Evolutionary conservation across 2,329 filamentous ascomycete species (phyloP).

Genomic region (Geosmithia putterillii): DNA sequence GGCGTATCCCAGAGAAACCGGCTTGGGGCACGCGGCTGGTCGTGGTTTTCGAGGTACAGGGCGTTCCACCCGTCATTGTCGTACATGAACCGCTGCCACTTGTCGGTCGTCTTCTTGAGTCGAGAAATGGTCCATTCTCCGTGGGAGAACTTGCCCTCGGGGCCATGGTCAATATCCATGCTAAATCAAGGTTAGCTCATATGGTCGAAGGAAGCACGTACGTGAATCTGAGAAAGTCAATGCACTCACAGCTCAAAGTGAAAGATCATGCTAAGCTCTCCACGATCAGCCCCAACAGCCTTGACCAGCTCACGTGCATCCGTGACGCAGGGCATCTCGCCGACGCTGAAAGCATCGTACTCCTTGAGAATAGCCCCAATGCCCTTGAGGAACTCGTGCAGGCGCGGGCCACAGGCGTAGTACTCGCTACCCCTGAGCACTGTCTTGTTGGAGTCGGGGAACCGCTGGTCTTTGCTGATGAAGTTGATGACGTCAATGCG

Average conservation of each 20-base stretch:
- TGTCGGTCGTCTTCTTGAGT: constrained; percentile 38
- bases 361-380: constrained; percentile 29
- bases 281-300: constrained; percentile 39
- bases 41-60: constrained; percentile 54
- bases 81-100: constrained; percentile 49
- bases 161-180: constrained; percentile 35
- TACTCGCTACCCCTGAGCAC: constrained; percentile 23
- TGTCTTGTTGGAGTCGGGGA: constrained; percentile 32
- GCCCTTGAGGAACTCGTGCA: constrained; percentile 33
- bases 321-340: constrained; percentile 35
- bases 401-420: constrained; percentile 40
- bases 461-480: constrained; percentile 46
- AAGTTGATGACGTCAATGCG: constrained; percentile 58
- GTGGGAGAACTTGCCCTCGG: constrained; percentile 28
- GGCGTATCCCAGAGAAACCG: constrained; percentile 39
- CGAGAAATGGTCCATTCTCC: constrained; percentile 32
- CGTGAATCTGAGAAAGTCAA: no score
- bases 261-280: constrained; percentile 61
- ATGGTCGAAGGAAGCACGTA: no score
- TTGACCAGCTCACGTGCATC: constrained; percentile 28
- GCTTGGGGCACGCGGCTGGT: constrained; percentile 48
- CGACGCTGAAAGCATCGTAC: constrained; percentile 38
- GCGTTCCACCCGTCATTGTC: constrained; percentile 52
- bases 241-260: constrained; percentile 53
- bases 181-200: no score